Evolutionary conservation across 768 basidiomycete genomes (phyloP), one percentile per base, ranked within the genome.

Genomic region (Leccinum uliginosum): DNA sequence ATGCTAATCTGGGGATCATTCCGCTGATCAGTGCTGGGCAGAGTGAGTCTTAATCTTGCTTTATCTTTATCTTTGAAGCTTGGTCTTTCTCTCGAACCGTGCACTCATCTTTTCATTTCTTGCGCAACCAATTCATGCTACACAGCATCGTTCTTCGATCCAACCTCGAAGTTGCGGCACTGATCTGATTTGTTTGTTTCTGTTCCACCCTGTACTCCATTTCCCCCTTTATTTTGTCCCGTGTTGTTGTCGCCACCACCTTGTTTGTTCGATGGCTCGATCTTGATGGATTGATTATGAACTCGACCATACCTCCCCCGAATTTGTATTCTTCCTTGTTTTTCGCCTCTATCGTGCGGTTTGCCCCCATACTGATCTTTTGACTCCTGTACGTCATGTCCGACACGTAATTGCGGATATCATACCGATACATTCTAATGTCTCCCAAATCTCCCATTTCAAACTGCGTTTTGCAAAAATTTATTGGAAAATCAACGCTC

Each of bases 1-100:
- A 23, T 26, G 14, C 6, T 10, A 15, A 6, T 45, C 10, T 35
- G 3, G 49, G 60, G n/a, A 55, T 56, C 43, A 44, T 2, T 47
- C 4, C 2, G 35, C 65, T 64, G 56, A 67, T 60, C 27, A 19
- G n/a, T 55, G 54, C 62, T 61, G 15, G n/a, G 43, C 63, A 89
- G 87, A 88, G 87, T 90, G 80, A 89, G 86, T 87, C 38, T 48
- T 54, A 6, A 29, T 65, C 50, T 66, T 67, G 53, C 60, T 65
- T 67, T 62, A 57, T 59, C 60, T 46, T 46, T 44, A 52, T 63
- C 66, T 60, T 61, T 57, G 61, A 58, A 56, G 60, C 61, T 56
- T 59, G 55, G 61, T 50, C 40, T 19, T n/a, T 27, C 24, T 45
- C 47, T 53, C 51, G 63, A 57, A 64, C 56, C 24, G 57, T 67